Percentiles rank a stretch among this genome's conserved stretches.
These are phyloP conservation scores for Suillus subalutaceus DNA, from an alignment of 768 basidiomycete genomes.

Conservation along the genomic window DNA sequence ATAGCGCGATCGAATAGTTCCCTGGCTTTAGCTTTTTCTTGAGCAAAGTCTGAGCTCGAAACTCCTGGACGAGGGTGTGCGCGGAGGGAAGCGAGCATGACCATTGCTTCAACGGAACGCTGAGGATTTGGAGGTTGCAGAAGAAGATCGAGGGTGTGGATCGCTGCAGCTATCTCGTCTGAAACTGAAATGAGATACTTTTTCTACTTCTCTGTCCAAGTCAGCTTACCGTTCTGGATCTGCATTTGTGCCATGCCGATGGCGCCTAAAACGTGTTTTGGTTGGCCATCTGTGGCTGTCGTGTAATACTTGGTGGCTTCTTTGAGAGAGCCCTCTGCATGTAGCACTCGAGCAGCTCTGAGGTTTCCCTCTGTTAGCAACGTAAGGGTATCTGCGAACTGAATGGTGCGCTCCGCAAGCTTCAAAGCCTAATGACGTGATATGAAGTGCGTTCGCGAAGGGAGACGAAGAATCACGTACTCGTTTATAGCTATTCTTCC, in stretches of 20 bases:
- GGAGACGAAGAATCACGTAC: conserved; percentile 39
- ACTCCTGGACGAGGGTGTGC: conserved; percentile 80
- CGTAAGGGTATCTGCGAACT: conserved; percentile 88
- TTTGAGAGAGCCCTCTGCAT: conserved; percentile 63
- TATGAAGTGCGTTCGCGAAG: conserved; percentile 1
- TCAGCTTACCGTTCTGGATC: conserved; percentile 70
- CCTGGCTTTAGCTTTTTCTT: conserved; percentile 74
- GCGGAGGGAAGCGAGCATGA: conserved; percentile 89
- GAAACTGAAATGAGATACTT: conserved; percentile 10
- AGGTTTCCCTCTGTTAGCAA: conserved; percentile 87
- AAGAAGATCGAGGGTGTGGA: conserved; percentile 81
- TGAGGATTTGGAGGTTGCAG: conserved; percentile 67
- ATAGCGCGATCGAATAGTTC: conserved; percentile 79
- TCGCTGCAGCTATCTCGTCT: conserved; percentile 86
- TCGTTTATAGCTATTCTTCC: conserved; percentile 64
- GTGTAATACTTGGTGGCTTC: conserved; percentile 77
- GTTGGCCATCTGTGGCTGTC: conserved; percentile 64
- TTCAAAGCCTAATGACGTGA: conserved; percentile 68
- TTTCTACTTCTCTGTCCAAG: not conserved
- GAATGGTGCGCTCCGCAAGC: conserved; percentile 90
- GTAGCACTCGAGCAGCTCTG: conserved; percentile 78
- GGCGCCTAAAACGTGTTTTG: conserved; percentile 76
- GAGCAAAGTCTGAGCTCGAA: conserved; percentile 67
- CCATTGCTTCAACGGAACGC: conserved; percentile 79
- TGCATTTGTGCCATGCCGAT: conserved; percentile 89